phyloP scores from a whole-genome alignment of 768 basidiomycete species.

The Lyophyllum atratum region DNA sequence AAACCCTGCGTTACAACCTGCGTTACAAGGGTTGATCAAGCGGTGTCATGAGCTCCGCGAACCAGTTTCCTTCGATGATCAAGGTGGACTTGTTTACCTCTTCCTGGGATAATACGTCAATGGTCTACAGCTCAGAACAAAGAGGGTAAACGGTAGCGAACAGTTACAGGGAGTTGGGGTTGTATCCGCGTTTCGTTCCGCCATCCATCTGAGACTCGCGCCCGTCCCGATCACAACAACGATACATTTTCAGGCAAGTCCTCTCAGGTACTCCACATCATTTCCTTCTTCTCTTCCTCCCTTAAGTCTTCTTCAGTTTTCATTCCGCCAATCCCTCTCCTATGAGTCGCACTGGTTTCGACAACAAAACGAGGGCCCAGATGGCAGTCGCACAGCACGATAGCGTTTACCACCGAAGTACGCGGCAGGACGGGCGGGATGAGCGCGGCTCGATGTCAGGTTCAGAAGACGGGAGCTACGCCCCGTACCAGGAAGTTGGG shows the following conservation, averaged over 20 bases:
- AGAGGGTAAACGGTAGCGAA: slow-evolving; percentile 37
- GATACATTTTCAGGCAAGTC: slow-evolving; percentile 22
- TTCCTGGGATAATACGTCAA: slow-evolving; percentile 52
- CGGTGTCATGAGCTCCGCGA: slow-evolving; percentile 46
- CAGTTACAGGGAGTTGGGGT: slow-evolving; percentile 33
- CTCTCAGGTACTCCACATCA: slow-evolving; percentile 25
- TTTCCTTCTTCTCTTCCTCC: slow-evolving; percentile 13
- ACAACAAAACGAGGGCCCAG: slow-evolving; percentile 20
- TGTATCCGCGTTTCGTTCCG: slow-evolving; percentile 47
- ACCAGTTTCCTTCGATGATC: slow-evolving; percentile 45
- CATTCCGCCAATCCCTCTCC: slow-evolving; percentile 6
- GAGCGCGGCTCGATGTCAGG: slow-evolving; percentile 55
- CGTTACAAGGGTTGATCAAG: slow-evolving; percentile 44
- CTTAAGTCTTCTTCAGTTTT: slow-evolving; percentile 15
- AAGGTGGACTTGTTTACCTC: slow-evolving; percentile 41
- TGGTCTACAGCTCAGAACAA: slow-evolving; percentile 39
- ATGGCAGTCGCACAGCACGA: slow-evolving; percentile 26
- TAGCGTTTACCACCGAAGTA: slow-evolving; percentile 24
- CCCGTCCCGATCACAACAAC: slow-evolving; percentile 41
- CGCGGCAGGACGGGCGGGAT: slow-evolving; percentile 34
- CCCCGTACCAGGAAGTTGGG: slow-evolving; percentile 33
- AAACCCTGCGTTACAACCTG: slow-evolving; percentile 43
- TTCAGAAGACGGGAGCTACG: slow-evolving; percentile 56
- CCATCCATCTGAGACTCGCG: slow-evolving; percentile 46
- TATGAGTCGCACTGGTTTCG: slow-evolving; percentile 33